Base-by-base conservation (phyloP, 495 filamentous ascomycete species). In the Mytilinidion resinicola region DNA sequence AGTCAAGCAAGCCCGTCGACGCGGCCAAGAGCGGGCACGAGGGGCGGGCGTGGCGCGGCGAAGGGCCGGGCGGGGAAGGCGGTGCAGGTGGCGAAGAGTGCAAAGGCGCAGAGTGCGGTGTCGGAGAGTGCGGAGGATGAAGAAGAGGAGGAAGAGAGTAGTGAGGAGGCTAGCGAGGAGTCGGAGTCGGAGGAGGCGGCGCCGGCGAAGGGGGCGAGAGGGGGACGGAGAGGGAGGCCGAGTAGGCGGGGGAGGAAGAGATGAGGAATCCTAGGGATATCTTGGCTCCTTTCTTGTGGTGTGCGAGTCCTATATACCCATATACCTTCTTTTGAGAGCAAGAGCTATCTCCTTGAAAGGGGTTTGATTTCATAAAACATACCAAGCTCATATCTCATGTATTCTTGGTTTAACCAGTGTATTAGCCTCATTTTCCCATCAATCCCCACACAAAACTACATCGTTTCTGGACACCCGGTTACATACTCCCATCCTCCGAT, bases 111-210 rank as follows among this genome's bases (percentile, higher is more conserved):
- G 59, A 72, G 39, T 65, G 59, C 58, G 39, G 63, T 52, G 1
- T 59, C 55, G 0, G 63, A 65, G 10, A 58, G 54, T 36, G 48
- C 65, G 20, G 67, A 63, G 19, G 73, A 72, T n/a, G 67, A 65
- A 1, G 69, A 71, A 19, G 67, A 63, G 17, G 72, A 70, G 38
- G 72, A 64, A 4, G 71, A 71, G 3, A 70, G 61, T 9, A 64
- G 67, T 55, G 64, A 60, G 62, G 61, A 63, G 41, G 65, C 66
- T 67, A 71, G 60, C 55, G 67, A 61, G 58, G 64, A 70, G 58
- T 65, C 60, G 1, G 62, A 61, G 42, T 30, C 25, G 25, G 63
- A 59, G 51, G 54, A 61, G 15, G 48, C 47, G 3, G 63, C 66
- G n/a, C 59, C 59, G 2, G 8, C 42, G 20, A 46, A 46, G 46